Evolutionary conservation across 768 basidiomycete species (phyloP).

Genomic region (Tricholomella constricta): DNA sequence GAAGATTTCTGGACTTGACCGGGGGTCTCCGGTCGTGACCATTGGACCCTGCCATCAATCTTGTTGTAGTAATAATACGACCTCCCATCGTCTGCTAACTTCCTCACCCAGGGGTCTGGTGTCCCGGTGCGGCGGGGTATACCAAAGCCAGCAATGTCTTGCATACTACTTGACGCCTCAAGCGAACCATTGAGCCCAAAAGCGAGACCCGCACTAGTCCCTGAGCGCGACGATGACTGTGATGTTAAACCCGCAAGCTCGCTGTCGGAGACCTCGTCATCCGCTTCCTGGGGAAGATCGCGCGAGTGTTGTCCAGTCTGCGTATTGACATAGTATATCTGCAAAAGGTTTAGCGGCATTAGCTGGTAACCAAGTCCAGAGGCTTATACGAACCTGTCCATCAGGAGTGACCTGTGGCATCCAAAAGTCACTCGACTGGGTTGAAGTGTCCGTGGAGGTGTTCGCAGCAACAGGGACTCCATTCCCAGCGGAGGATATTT

Average conservation of each 20-base stretch:
- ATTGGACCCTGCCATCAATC: constrained; percentile 63
- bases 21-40: constrained; percentile 60
- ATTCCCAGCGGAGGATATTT: constrained; percentile 35
- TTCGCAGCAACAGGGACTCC: constrained; percentile 34
- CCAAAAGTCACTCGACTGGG: constrained; percentile 81
- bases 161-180: constrained; percentile 36
- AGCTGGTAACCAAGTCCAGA: not conserved
- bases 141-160: constrained; percentile 58
- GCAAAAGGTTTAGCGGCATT: not conserved
- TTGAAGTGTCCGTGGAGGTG: constrained; percentile 31
- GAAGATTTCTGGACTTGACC: constrained; percentile 12
- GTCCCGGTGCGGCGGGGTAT: constrained; percentile 57
- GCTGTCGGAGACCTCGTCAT: constrained; percentile 63
- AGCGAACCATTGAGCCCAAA: constrained; percentile 40
- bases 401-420: constrained; percentile 81
- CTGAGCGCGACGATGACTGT: constrained; percentile 57
- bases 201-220: constrained; percentile 53
- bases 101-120: constrained; percentile 83
- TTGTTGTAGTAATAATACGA: constrained; percentile 82
- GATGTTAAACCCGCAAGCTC: constrained; percentile 64
- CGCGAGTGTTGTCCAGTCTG: constrained; percentile 80
- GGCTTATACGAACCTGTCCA: constrained; percentile 65
- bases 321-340: constrained; percentile 97
- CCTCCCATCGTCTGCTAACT: constrained; percentile 79
- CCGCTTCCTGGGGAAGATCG: constrained; percentile 78